Base-by-base conservation (phyloP, 805 yeast genomes). In the Brettanomyces sp. region DNA sequence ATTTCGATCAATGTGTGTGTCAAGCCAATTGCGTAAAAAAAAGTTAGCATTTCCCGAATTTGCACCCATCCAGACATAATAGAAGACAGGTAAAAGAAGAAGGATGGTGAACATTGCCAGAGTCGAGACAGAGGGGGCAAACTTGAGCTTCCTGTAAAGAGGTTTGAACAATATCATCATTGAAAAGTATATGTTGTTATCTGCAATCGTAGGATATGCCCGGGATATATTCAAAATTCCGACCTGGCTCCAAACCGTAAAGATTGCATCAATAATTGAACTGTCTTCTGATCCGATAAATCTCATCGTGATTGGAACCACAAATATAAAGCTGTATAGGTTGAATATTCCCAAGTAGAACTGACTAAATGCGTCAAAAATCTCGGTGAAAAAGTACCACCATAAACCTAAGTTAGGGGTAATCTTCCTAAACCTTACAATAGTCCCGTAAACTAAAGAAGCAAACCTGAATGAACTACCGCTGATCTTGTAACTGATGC, bases 301-400 rank as follows among this genome's bases (percentile, higher is more conserved):
- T 52, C 96, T 71, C 11, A 87, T 56, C 0, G 95, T 75, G 18
- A 91, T 55, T 13, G 98, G 98, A 2, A 85, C 49, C 3, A 82
- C 70, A 60, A 85, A 85, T 2, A 82, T 66, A 18, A 79, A 68
- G 13, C 80, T 64, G 64, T 81, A 88, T 41, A 90, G 57, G 56
- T 89, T 90, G 77, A 90, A 93, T 21, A 89, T 82, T 9, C 88
- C 80, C 36, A 82, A 67, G 69, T 85, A 93, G 57, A 93, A 89
- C 21, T 86, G 80, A 28, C 82, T 74, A 71, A 91, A 93, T 59
- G 80, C 85, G 46, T 84, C 93, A 65, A 93, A 93, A 79, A 93
- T 85, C 64, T 93, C 99, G 38, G 91, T 85, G 69, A 93, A 93
- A 56, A 90, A 80, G 67, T 93, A 93, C 99, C 99, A 93, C 99